Conservation (phyloP, 2,329 filamentous ascomycete genomes). For the Colletotrichum lindemuthianum region DNA sequence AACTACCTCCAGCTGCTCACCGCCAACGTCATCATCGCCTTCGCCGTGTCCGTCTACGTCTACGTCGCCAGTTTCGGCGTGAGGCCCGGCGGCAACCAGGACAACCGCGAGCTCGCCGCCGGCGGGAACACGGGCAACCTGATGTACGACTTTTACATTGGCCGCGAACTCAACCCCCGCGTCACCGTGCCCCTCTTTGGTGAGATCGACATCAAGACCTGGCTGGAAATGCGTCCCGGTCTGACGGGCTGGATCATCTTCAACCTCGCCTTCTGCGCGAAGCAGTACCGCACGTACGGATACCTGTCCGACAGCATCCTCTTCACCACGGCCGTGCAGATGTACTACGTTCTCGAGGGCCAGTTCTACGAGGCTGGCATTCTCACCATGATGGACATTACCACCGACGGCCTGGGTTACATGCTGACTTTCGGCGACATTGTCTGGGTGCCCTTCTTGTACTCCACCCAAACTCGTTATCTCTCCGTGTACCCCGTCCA, state of each 20-base stretch:
- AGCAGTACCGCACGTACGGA: constrained; percentile 76
- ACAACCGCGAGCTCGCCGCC: constrained; percentile 69
- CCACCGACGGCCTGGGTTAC: constrained; percentile 78
- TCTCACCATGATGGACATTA: constrained; percentile 79
- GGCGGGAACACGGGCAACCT: constrained; percentile 75
- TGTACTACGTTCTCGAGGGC: constrained; percentile 74
- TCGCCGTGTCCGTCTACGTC: constrained; percentile 67
- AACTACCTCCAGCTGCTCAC: constrained; percentile 76
- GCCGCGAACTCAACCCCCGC: constrained; percentile 78
- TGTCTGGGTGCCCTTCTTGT: constrained; percentile 78
- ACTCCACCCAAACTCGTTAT: constrained; percentile 74
- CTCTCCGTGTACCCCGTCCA: constrained; percentile 74
- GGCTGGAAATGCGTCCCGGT: constrained; percentile 76
- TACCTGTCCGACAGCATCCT: constrained; percentile 75
- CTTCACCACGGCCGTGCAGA: constrained; percentile 71
- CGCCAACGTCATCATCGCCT: constrained; percentile 71
- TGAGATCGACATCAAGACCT: constrained; percentile 76
- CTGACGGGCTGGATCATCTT: constrained; percentile 77
- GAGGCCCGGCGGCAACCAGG: constrained; percentile 65
- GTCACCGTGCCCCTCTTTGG: constrained; percentile 71
- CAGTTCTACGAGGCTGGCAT: constrained; percentile 77
- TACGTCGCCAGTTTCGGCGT: constrained; percentile 74
- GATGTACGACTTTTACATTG: constrained; percentile 81
- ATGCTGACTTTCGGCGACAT: constrained; percentile 81
- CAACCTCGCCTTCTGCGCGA: constrained; percentile 73